These are phyloP conservation scores for Gynochthodes officinalis DNA, from an alignment of 257 asterid species.

Conservation along the genomic window DNA sequence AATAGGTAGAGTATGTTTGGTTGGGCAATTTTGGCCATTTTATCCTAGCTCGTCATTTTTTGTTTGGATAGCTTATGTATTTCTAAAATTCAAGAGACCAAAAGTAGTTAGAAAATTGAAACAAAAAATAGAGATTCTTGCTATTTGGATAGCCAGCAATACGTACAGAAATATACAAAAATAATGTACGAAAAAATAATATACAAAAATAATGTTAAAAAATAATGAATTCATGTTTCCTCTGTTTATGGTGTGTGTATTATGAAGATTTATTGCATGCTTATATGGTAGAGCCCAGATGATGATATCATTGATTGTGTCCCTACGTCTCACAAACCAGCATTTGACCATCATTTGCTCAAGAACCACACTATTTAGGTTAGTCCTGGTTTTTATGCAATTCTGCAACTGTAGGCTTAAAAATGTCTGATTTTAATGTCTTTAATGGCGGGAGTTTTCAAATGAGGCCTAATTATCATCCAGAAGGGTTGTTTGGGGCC, in stretches of 20 bases:
- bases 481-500: slow-evolving; percentile 48
- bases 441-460: slow-evolving; percentile 16
- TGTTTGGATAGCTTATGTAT: no score
- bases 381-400: not conserved
- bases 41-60: no score
- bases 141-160: no score
- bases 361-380: slow-evolving; percentile 78
- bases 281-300: slow-evolving; percentile 68
- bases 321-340: slow-evolving; percentile 63
- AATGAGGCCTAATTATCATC: slow-evolving; percentile 79
- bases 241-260: not conserved
- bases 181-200: no score
- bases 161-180: no score
- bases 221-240: not conserved
- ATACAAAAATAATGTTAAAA: no score
- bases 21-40: no score
- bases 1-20: no score
- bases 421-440: not conserved
- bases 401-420: not conserved
- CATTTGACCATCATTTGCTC: slow-evolving; percentile 73
- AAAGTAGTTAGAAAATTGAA: no score
- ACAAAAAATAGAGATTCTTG: no score
- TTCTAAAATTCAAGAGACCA: no score
- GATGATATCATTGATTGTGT: no score
- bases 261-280: slow-evolving; percentile 10